These are phyloP conservation scores for Meyerozyma athensensis DNA, from an alignment of 1,139 yeast species.

Conservation along the genomic window DNA sequence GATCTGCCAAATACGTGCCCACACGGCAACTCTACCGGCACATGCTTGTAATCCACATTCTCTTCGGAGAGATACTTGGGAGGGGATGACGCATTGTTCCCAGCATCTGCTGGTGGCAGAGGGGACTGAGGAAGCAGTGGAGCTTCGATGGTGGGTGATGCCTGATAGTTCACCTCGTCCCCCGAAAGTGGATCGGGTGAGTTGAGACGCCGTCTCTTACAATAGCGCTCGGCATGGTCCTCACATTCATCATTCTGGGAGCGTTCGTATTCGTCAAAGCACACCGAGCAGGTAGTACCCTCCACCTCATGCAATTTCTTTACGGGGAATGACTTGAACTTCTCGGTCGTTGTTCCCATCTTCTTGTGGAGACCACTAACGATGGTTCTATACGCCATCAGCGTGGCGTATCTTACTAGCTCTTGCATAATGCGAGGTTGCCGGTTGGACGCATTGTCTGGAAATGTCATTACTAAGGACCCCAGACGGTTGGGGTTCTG, in stretches of 20 bases:
- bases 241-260: slow-evolving; percentile 6
- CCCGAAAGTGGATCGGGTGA: slow-evolving; percentile 1
- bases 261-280: slow-evolving; percentile 52
- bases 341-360: slow-evolving; percentile 48
- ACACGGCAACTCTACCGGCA: slow-evolving; percentile 74
- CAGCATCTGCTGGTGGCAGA: slow-evolving; percentile 3
- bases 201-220: slow-evolving; percentile 13
- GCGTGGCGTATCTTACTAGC: slow-evolving; percentile 62
- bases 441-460: slow-evolving; percentile 55
- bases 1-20: slow-evolving; percentile 71
- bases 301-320: slow-evolving; percentile 24
- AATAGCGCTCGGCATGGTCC: slow-evolving; percentile 3
- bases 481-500: slow-evolving; percentile 45
- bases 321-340: slow-evolving; percentile 46
- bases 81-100: slow-evolving; percentile 5
- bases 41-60: slow-evolving; percentile 44
- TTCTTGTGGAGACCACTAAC: slow-evolving; percentile 39
- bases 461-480: slow-evolving; percentile 55
- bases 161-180: slow-evolving; percentile 5
- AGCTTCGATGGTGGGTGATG: background rate
- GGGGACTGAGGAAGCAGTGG: slow-evolving; percentile 4
- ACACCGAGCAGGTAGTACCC: slow-evolving; percentile 54
- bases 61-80: slow-evolving; percentile 23
- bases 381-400: slow-evolving; percentile 62
- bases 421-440: slow-evolving; percentile 52